Percentiles rank a stretch among this genome's conserved stretches.
phyloP scores from a whole-genome alignment of 1,139 yeast species.

The Ashbya aceris region DNA sequence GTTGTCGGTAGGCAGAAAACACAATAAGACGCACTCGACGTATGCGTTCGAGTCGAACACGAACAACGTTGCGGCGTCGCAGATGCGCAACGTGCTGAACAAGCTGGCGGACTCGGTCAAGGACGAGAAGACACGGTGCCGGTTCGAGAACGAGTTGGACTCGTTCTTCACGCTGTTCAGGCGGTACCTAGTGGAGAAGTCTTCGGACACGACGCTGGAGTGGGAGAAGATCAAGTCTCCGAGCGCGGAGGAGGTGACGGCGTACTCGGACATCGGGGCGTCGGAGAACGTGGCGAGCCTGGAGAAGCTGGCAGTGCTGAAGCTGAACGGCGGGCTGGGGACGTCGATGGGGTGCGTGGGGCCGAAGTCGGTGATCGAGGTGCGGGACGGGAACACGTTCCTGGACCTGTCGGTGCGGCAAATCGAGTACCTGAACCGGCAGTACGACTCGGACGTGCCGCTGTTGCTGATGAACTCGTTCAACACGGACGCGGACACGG shows the following conservation, averaged over 20 bases:
- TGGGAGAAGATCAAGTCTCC: slow-evolving; percentile 98
- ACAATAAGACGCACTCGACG: slow-evolving; percentile 55
- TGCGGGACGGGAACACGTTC: slow-evolving; percentile 95
- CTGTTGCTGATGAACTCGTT: slow-evolving; percentile 95
- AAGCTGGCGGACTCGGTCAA: slow-evolving; percentile 71
- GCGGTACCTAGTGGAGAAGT: slow-evolving; percentile 83
- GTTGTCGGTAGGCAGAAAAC: slow-evolving; percentile 40
- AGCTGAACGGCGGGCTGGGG: slow-evolving; percentile 96
- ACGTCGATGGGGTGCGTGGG: slow-evolving; percentile 99
- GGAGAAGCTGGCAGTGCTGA: slow-evolving; percentile 83
- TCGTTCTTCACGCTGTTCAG: slow-evolving; percentile 88
- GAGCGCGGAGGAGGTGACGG: slow-evolving; percentile 75
- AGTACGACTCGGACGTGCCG: slow-evolving; percentile 88
- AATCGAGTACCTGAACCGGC: slow-evolving; percentile 89
- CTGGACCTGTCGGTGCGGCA: slow-evolving; percentile 93
- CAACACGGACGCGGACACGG: slow-evolving; percentile 95
- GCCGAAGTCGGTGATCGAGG: slow-evolving; percentile 96
- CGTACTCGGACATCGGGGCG: slow-evolving; percentile 44
- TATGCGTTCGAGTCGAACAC: slow-evolving; percentile 93
- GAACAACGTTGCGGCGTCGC: slow-evolving; percentile 92
- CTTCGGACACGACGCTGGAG: slow-evolving; percentile 67
- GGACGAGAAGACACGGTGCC: slow-evolving; percentile 41
- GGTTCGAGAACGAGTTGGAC: slow-evolving; percentile 90
- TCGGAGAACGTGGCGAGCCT: slow-evolving; percentile 41
- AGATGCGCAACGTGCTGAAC: slow-evolving; percentile 95